Conservation (phyloP, 805 yeast species). For the Ogataea paradorogensis region DNA sequence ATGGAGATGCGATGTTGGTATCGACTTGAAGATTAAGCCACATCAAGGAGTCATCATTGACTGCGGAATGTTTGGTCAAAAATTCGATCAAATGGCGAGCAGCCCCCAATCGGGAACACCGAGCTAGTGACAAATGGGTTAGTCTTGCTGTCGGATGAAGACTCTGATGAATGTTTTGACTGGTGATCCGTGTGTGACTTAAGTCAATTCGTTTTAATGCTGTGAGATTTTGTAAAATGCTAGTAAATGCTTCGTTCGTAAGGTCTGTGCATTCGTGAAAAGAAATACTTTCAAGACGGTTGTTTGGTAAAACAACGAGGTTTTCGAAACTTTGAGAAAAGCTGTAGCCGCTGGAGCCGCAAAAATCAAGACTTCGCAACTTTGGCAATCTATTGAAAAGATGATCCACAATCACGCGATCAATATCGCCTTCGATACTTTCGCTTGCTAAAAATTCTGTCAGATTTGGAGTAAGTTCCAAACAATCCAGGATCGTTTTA, state of each 20-base stretch:
- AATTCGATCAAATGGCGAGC: slow-evolving; percentile 71
- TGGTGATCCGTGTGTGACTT: slow-evolving; percentile 75
- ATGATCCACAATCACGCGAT: slow-evolving; percentile 49
- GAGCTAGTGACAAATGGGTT: slow-evolving; percentile 70
- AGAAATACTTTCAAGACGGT: slow-evolving; percentile 49
- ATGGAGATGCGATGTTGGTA: slow-evolving; percentile 49
- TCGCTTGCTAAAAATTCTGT: slow-evolving; percentile 81
- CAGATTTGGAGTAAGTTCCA: slow-evolving; percentile 61
- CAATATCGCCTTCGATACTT: slow-evolving; percentile 80
- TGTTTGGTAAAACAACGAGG: slow-evolving; percentile 31
- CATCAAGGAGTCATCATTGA: slow-evolving; percentile 36
- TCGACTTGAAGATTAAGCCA: slow-evolving; percentile 58
- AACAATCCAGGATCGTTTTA: slow-evolving; percentile 61
- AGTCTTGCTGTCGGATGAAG: slow-evolving; percentile 57
- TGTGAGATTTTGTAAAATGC: slow-evolving; percentile 54
- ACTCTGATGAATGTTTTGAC: slow-evolving; percentile 49
- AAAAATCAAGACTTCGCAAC: slow-evolving; percentile 75
- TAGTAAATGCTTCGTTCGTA: slow-evolving; percentile 51
- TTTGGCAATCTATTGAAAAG: slow-evolving; percentile 54
- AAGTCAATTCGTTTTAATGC: slow-evolving; percentile 68
- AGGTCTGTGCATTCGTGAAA: slow-evolving; percentile 88
- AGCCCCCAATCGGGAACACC: slow-evolving; percentile 60
- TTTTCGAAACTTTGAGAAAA: slow-evolving; percentile 59
- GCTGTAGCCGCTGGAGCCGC: slow-evolving; percentile 73
- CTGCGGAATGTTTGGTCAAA: slow-evolving; percentile 68